Evolutionary conservation across 495 filamentous ascomycete species (phyloP), one percentile per base, ranked within the genome.

Genomic region (Bombardia bombarda): DNA sequence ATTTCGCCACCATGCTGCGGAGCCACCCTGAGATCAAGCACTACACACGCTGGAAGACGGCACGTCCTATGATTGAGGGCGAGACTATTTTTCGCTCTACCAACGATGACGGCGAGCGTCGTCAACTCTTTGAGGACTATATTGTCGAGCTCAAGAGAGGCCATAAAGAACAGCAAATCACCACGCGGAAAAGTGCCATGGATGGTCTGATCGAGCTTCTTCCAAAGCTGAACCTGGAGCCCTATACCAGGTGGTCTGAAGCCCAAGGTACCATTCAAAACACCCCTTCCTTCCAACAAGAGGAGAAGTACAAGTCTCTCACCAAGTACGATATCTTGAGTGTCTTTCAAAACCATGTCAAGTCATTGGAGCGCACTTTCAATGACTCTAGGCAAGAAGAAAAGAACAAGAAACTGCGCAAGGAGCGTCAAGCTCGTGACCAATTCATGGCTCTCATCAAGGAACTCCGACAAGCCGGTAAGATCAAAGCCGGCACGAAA

Each of bases 1-100:
- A 97, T 69, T 99, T 97, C 68, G 83, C 80, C 53, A 90, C 82
- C 41, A 99, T 99, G 92, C 73, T 97, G 51, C 87, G 83, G 62
- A 90, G 88, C 47, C 93, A 97, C 63, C 87, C 90, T 54, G 92
- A 97, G 68, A 97, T 99, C 60, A 93, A 90, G 66, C 81, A 95
- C 52, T 97, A 95, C 65, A 96, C 90, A 45, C 84, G 90, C 42
- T 98, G 93, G 93, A 96, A 87, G 74, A 96, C 86, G 23, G 90
- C 90, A 43, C 82, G 86, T 32, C 89, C 88, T 14, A 95, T 95
- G 38, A 92, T 98, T 55, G 86, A 96, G 63, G 85, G 84, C 38
- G 92, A 98, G 70, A 89, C 87, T 19, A 93, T 90, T 43, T 98
- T 96, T 69, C 81, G 87, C 46, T 87, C 89, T 24, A 87, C 90